Conservation (phyloP, 73 alveolate genomes). For the Paramecium caudatum region DNA sequence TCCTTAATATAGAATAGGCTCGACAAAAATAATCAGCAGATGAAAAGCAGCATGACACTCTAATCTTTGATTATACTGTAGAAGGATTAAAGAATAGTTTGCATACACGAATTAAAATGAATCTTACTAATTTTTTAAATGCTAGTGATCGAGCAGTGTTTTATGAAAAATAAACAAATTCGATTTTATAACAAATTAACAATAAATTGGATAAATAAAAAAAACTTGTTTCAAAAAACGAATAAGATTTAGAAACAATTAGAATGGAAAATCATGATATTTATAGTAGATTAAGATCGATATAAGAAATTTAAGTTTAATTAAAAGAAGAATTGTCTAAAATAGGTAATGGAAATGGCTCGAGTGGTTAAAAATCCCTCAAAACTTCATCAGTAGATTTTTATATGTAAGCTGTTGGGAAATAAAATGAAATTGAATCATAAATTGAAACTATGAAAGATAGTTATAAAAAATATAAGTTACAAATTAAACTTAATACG, state of each 20-base stretch:
- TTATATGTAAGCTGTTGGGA: slow-evolving; percentile 32
- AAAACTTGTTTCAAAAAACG: not conserved
- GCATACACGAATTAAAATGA: slow-evolving; percentile 51
- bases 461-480: not conserved
- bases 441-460: slow-evolving; percentile 58
- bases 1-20: slow-evolving; percentile 34
- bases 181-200: not conserved
- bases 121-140: slow-evolving; percentile 24
- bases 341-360: not conserved
- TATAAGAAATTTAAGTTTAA: not conserved
- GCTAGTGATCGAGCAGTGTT: slow-evolving; percentile 66
- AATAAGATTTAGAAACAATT: not conserved
- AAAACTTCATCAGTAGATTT: slow-evolving; percentile 20
- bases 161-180: slow-evolving; percentile 67
- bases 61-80: slow-evolving; percentile 64
- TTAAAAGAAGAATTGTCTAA: not conserved
- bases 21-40: not conserved
- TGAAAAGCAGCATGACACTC: not conserved
- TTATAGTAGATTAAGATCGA: slow-evolving; percentile 1
- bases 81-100: slow-evolving; percentile 55
- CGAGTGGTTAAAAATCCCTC: not conserved
- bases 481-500: slow-evolving; percentile 15
- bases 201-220: slow-evolving; percentile 38
- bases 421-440: slow-evolving; percentile 44
- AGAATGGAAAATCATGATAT: slow-evolving; percentile 69